Base-by-base conservation (phyloP, 441 rosid genomes). In the Erodium chrysanthum region DNA sequence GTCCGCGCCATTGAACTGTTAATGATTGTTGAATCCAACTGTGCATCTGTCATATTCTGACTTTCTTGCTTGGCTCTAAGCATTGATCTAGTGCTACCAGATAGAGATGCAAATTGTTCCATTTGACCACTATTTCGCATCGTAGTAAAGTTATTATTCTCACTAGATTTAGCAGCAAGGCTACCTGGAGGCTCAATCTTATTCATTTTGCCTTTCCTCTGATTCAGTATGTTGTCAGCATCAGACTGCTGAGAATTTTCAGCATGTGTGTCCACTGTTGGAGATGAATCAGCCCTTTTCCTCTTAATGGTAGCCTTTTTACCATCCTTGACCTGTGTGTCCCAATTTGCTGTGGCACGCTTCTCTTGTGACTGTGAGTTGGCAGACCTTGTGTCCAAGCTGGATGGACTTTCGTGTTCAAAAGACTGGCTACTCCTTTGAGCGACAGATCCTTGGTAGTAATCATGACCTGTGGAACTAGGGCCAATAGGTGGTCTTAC, bases 401-500 rank as follows among this genome's bases (percentile, higher is more conserved):
- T 92, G 65, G 98, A 88, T 58, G 97, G 94, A 79, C 99, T 92
- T 81, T 88, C 99, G 61, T 86, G 96, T 77, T 95, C 97, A 71
- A 84, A 86, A 60, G 95, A 81, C 79, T 85, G 93, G 71, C 83
- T 81, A 71, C 86, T 80, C 81, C 91, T 88, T 42, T 79, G 90
- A 73, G 83, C 67, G 77, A 78, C 91, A 71, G 93, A 74, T 66
- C 87, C 97, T 78, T 85, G 98, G 84, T 85, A 86, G 81, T 83
- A 82, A 68, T 84, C 83, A 78, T 88, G 95, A 17, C 82, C 86
- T 14, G 80, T 77, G 58, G 76, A 76, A 69, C 80, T 84, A 67
- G 91, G 86, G 65, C 92, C 93, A 83, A 78, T 82, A 77, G 85
- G 86, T 67, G 84, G 88, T 84, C 88, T 86, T 74, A 84, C 80